These are phyloP conservation scores for Penicillium manginii DNA, from an alignment of 495 filamentous ascomycete species.

Conservation along the genomic window DNA sequence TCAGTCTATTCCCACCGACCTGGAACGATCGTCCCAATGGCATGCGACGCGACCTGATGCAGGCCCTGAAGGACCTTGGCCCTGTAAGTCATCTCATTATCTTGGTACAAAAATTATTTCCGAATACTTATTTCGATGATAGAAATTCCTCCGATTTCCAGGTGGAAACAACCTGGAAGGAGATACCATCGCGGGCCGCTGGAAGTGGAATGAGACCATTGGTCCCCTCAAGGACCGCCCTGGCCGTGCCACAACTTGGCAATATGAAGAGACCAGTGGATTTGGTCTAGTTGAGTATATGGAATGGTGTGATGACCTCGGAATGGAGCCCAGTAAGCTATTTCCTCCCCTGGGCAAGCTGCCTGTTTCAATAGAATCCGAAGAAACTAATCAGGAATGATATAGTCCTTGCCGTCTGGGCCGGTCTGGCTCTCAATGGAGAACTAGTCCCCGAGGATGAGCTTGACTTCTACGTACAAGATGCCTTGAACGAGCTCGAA, in stretches of 20 bases:
- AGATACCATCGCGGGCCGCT: slow-evolving; percentile 51
- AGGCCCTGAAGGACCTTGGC: slow-evolving; percentile 57
- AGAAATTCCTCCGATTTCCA: slow-evolving; percentile 65
- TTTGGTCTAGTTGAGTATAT: slow-evolving; percentile 66
- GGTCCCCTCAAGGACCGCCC: slow-evolving; percentile 65
- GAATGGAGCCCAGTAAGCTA: slow-evolving; percentile 52
- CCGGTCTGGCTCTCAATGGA: slow-evolving; percentile 62
- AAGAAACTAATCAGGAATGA: background rate
- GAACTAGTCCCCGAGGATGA: slow-evolving; percentile 38
- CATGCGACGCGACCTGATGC: slow-evolving; percentile 60
- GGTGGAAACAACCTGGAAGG: slow-evolving; percentile 72
- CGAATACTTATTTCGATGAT: slow-evolving; percentile 13
- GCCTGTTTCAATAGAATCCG: background rate
- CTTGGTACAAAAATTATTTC: background rate
- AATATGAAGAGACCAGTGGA: slow-evolving; percentile 61
- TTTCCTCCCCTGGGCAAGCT: too few relatives aligned
- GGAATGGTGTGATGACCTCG: slow-evolving; percentile 66
- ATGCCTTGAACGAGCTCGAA: slow-evolving; percentile 69
- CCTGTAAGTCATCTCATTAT: slow-evolving; percentile 19
- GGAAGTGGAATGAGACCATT: slow-evolving; percentile 72
- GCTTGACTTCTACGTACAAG: slow-evolving; percentile 48
- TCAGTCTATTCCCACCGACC: slow-evolving; percentile 71
- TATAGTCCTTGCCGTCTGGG: slow-evolving; percentile 59
- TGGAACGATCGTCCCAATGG: slow-evolving; percentile 62
- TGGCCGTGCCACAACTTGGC: slow-evolving; percentile 63